Evolutionary conservation across 108 stramenopile species (phyloP).

Genomic region (Mediolabrus comicus): DNA sequence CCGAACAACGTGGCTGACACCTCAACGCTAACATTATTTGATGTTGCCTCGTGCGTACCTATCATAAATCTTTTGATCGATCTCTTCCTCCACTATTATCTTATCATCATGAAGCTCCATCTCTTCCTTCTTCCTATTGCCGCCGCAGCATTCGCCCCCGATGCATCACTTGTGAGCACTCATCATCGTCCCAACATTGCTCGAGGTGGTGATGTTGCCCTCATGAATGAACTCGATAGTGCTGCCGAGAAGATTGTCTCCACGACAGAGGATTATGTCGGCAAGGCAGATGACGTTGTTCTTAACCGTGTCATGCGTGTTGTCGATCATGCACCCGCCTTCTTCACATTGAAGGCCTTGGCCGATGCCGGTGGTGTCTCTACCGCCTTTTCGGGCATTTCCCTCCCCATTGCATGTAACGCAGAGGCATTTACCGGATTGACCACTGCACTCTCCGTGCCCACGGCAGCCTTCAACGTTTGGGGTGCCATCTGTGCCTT

Average conservation of each 20-base stretch:
- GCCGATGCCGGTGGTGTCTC: constrained; percentile 1
- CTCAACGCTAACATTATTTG: no score
- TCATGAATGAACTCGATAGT: not conserved
- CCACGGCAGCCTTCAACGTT: not conserved
- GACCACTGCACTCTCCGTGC: not conserved
- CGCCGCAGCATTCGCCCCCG: no score
- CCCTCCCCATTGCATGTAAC: not conserved
- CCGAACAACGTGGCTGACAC: no score
- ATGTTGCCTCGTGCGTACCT: no score
- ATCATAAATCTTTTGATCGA: no score
- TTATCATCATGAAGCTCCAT: no score
- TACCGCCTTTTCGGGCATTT: not conserved
- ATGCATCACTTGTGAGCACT: no score
- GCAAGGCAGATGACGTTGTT: not conserved
- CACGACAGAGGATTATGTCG: constrained; percentile 1
- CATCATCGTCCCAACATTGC: no score
- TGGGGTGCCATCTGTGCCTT: not conserved
- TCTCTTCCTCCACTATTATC: no score
- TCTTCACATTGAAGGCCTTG: constrained; percentile 2
- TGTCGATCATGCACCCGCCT: not conserved
- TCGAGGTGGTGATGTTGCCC: no score
- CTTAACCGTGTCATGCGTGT: constrained; percentile 5
- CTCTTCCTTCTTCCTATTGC: no score
- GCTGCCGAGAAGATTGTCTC: not conserved
- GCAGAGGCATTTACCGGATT: not conserved